Evolutionary conservation across 2,329 filamentous ascomycete genomes (phyloP), one percentile per base, ranked within the genome.

Genomic region (Botrytis paeoniae): DNA sequence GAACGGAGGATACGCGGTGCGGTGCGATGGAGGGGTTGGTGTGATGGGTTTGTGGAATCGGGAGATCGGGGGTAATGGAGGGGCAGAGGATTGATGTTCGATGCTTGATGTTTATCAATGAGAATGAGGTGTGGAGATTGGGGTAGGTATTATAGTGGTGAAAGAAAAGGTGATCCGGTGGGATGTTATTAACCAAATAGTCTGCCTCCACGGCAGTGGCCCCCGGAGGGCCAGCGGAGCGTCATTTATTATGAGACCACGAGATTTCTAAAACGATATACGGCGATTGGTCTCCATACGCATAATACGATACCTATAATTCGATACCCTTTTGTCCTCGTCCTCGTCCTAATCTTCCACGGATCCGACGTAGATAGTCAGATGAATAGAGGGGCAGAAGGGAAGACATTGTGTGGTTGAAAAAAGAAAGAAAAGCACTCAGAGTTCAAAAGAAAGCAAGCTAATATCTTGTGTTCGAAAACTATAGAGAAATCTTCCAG

Each of bases 401-500:
- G 25, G n/a, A 18, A 18, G 51, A 32, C 12, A 32, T 29, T 29
- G 14, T 18, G n/a, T 14, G n/a, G n/a, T 18, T 12, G 25, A 18
- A 57, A 57, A 29, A n/a, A 57, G 35, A 39, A 39, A 48, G 43
- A 22, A 39, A 62, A 14, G 37, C 22, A 20, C 16, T 22, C 9
- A 35, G 5, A 48, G 22, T 7, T 29, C 5, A 20, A 51, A 57
- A 4, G 22, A 39, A 45, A 20, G n/a, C 14, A 64, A n/a, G 37
- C 59, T 61, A 51, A 70, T 14, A 25, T 54, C 39, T 70, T 32
- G 1, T 14, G 5, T 43, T 39, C 29, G n/a, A 35, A 60, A 68
- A 73, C 41, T 20, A 75, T 81, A 95, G 93, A 92, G 96, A 84
- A 98, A 98, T 85, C 87, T 99, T 75, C 96, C 96, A 76, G 91